Percentiles rank a stretch among this genome's conserved stretches.
These are phyloP conservation scores for Citrullus amarus DNA, from an alignment of 306 rosid species.

Conservation along the genomic window DNA sequence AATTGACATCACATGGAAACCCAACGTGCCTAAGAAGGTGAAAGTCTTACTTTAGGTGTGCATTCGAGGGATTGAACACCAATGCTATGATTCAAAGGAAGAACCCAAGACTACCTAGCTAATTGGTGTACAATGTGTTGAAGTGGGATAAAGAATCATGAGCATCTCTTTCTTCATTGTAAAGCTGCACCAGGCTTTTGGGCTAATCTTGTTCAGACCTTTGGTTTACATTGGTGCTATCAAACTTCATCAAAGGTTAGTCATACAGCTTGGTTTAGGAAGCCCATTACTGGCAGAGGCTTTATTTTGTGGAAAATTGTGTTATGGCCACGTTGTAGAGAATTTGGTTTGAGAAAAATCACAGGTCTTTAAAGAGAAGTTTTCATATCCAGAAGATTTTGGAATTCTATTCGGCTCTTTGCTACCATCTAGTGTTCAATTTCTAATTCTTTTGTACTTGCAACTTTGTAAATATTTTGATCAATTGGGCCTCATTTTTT, in stretches of 20 bases:
- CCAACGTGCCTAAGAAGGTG: neutral
- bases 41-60: neutral
- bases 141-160: neutral
- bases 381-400: neutral
- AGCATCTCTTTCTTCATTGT: neutral
- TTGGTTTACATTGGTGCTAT: neutral
- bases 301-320: neutral
- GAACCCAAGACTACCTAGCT: neutral
- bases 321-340: neutral
- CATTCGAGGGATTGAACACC: neutral
- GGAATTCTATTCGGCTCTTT: too few species aligned
- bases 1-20: neutral
- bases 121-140: neutral
- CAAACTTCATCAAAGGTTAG: neutral
- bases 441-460: too few species aligned
- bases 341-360: neutral
- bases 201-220: neutral
- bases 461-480: too few species aligned
- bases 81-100: neutral
- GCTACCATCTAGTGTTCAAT: too few species aligned
- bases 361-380: neutral
- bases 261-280: neutral
- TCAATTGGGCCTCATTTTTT: too few species aligned
- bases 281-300: neutral
- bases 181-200: neutral